phyloP scores from a whole-genome alignment of 257 asterid species.

The Schizonepeta tenuifolia region DNA sequence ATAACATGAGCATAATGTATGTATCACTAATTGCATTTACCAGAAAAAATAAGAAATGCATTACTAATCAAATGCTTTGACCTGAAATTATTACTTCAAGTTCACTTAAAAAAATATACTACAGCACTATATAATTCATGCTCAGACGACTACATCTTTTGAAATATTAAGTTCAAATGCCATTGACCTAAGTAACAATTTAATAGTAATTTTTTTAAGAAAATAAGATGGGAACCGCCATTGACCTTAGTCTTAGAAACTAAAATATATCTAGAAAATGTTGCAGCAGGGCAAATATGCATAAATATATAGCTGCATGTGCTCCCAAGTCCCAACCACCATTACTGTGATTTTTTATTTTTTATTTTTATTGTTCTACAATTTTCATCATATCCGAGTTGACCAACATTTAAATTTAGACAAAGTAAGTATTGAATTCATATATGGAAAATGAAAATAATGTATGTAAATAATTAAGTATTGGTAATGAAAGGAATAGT shows the following conservation, averaged over 20 bases:
- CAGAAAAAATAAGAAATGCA: not conserved
- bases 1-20: too few species aligned
- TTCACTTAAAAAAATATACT: not conserved
- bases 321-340: conserved; percentile 40
- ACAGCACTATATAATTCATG: too few species aligned
- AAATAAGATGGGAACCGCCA: not conserved
- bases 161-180: conserved; percentile 26
- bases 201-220: too few species aligned
- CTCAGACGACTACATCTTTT: conserved; percentile 2
- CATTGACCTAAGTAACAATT: conserved; percentile 19
- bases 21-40: too few species aligned
- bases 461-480: conserved; percentile 27
- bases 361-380: conserved; percentile 16
- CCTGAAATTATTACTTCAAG: not conserved
- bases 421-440: conserved; percentile 15
- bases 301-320: conserved; percentile 28
- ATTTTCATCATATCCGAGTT: conserved; percentile 31
- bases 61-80: conserved; percentile 23
- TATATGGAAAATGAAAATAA: conserved; percentile 10
- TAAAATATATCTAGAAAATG: not conserved
- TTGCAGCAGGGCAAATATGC: conserved; percentile 35
- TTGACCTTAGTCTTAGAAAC: not conserved
- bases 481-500: conserved; percentile 48
- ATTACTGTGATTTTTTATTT: not conserved
- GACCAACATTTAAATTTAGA: conserved; percentile 35